Conservation (phyloP, 208 protist species). For the Trypanosoma scelopori region DNA sequence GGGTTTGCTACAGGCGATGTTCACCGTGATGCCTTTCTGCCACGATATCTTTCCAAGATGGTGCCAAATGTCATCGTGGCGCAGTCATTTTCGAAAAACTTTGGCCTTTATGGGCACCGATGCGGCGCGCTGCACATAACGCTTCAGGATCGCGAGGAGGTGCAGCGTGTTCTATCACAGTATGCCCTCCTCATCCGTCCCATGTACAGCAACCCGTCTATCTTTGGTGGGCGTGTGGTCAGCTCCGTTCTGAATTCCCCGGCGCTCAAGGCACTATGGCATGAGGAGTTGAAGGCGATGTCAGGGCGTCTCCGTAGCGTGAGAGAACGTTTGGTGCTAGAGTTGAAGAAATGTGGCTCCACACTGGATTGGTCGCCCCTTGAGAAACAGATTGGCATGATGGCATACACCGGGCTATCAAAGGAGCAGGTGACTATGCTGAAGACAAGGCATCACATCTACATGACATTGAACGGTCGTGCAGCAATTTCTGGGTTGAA, state of each 20-base stretch:
- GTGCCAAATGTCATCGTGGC: constrained; percentile 83
- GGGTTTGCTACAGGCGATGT: constrained; percentile 95
- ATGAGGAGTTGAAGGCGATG: constrained; percentile 88
- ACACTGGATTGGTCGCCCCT: constrained; percentile 91
- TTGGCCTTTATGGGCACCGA: constrained; percentile 97
- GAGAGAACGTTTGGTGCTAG: constrained; percentile 57
- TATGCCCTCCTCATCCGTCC: constrained; percentile 91
- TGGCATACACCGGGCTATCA: constrained; percentile 94
- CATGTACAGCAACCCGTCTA: constrained; percentile 96
- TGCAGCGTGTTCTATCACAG: constrained; percentile 85
- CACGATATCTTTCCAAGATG: constrained; percentile 53
- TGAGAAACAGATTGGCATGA: constrained; percentile 95
- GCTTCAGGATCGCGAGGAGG: constrained; percentile 49
- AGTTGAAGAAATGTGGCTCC: constrained; percentile 59
- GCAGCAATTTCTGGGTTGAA: constrained; percentile 77
- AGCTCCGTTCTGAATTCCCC: constrained; percentile 79
- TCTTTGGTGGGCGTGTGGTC: constrained; percentile 94
- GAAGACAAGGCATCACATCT: constrained; percentile 64
- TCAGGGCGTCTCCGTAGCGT: constrained; percentile 67
- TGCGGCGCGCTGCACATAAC: constrained; percentile 90
- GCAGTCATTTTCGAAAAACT: constrained; percentile 97
- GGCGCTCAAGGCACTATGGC: constrained; percentile 77
- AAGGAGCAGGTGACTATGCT: constrained; percentile 58
- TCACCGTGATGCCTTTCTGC: constrained; percentile 83
- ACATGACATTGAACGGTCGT: constrained; percentile 73